Base-by-base conservation (phyloP, 73 alveolate species). In the Paramecium biaurelia region DNA sequence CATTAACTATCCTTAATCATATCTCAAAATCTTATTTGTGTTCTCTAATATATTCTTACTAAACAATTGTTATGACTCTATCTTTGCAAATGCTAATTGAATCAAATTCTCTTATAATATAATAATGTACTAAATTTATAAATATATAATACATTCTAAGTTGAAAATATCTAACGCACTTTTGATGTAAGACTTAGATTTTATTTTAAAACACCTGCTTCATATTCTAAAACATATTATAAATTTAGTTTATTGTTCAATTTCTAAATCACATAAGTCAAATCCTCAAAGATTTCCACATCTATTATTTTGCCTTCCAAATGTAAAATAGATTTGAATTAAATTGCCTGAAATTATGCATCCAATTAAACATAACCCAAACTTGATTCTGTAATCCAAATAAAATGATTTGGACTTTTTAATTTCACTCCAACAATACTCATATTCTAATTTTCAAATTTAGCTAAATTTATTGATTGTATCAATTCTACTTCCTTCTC, bases 21-120 rank as follows among this genome's bases (percentile, higher is more conserved):
- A 43, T 10, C 7, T 21, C 12, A 79, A 47, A 37, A 79, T 42
- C 56, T 47, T 42, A 23, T 38, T 42, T 7, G 90, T 38, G 5
- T 45, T 45, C 30, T 79, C 90, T n/a, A 79, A 45, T 0, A 79
- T 79, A 24, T 43, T 47, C 43, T 79, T 79, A 79, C 63, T 30
- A 47, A 79, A 79, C 18, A 79, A 41, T 45, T 79, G 23, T 11
- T 42, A n/a, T 18, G 90, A 1, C 26, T 79, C 72, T 20, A 79
- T 79, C 26, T 79, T 79, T 12, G 90, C 90, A 79, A 79, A 79
- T 15, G 90, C 90, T n/a, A 79, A 23, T 42, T 79, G 56, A 23
- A 79, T 38, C 18, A 79, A 43, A 38, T 79, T 79, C 28, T 79
- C 90, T 42, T 79, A 79, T 79, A 79, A 42, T 24, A 79, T 34